Conservation (phyloP, 1,284 basidiomycete species). For the Pyrrhoderma lamaoense region DNA sequence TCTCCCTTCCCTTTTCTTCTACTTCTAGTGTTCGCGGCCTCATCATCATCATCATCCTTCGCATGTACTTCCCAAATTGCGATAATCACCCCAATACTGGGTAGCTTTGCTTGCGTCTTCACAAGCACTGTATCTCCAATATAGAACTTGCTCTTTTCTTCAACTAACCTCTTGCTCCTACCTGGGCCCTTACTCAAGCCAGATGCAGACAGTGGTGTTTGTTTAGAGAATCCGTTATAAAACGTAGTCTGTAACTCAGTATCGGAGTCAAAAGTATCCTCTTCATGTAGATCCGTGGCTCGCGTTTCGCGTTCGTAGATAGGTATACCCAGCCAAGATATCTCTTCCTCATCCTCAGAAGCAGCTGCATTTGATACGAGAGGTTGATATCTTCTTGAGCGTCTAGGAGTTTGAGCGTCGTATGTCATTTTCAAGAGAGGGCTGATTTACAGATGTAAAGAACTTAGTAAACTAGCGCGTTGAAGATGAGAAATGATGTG, state of each 20-base stretch:
- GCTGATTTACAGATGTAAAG: no score
- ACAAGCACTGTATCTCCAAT: constrained; percentile 62
- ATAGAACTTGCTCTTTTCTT: constrained; percentile 29
- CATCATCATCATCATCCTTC: constrained; percentile 24
- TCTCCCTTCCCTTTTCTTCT: not conserved
- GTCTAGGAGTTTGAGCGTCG: constrained; percentile 28
- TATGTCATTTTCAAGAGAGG: constrained; percentile 10
- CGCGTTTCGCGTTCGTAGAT: constrained; percentile 34
- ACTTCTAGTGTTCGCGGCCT: not conserved
- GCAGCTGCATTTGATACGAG: constrained; percentile 25
- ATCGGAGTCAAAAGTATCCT: constrained; percentile 24
- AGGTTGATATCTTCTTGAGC: constrained; percentile 48
- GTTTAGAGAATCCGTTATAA: constrained; percentile 30
- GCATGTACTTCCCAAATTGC: constrained; percentile 53
- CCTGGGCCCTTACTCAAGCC: not conserved
- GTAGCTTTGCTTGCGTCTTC: constrained; percentile 41
- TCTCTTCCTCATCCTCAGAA: constrained; percentile 29
- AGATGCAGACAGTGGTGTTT: not conserved
- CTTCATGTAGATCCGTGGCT: constrained; percentile 25
- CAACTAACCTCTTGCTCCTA: not conserved
- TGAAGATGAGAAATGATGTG: not conserved
- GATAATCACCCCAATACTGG: constrained; percentile 58
- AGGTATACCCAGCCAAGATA: constrained; percentile 36
- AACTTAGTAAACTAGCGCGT: no score
- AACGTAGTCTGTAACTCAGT: constrained; percentile 33